These are phyloP conservation scores for Globisporangium uncinulatum DNA, from an alignment of 352 stramenopile species.

Conservation along the genomic window DNA sequence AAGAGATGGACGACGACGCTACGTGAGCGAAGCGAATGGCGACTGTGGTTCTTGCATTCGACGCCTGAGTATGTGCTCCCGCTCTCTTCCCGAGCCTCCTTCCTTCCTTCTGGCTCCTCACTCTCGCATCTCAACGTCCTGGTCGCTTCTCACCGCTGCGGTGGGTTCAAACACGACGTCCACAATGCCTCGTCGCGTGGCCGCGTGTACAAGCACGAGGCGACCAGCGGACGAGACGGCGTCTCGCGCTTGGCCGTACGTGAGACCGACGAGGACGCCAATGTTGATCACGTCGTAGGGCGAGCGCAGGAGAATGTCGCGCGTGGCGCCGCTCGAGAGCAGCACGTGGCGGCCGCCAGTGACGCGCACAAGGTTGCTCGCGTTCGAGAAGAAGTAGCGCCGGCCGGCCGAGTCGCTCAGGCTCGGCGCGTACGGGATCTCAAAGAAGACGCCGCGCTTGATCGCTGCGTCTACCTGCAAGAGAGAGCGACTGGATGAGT, in stretches of 20 bases:
- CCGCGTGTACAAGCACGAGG: conserved; percentile 54
- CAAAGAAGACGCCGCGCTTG: conserved; percentile 68
- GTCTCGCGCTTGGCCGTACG: conserved; percentile 63
- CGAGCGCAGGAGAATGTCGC: conserved; percentile 71
- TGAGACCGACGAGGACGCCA: conserved; percentile 63
- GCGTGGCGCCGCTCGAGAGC: conserved; percentile 63
- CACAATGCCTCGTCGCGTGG: conserved; percentile 41
- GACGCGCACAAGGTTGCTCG: conserved; percentile 66
- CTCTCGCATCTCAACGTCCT: conserved; percentile 44
- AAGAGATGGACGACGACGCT: not conserved
- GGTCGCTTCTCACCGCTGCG: not conserved
- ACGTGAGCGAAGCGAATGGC: not conserved
- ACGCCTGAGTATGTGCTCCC: too few species aligned
- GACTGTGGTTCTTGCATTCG: too few species aligned
- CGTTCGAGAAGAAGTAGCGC: conserved; percentile 86
- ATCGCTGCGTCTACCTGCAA: conserved; percentile 59
- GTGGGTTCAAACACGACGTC: conserved; percentile 33
- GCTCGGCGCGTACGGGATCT: conserved; percentile 75
- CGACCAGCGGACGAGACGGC: conserved; percentile 50
- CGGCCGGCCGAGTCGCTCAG: conserved; percentile 69
- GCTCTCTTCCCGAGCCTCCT: too few species aligned
- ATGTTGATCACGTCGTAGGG: conserved; percentile 83
- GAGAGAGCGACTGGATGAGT: not conserved
- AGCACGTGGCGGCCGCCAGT: conserved; percentile 66
- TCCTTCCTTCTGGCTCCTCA: not conserved